These are phyloP conservation scores for Petunia hybrid DNA, from an alignment of 305 asterid species.

Conservation along the genomic window DNA sequence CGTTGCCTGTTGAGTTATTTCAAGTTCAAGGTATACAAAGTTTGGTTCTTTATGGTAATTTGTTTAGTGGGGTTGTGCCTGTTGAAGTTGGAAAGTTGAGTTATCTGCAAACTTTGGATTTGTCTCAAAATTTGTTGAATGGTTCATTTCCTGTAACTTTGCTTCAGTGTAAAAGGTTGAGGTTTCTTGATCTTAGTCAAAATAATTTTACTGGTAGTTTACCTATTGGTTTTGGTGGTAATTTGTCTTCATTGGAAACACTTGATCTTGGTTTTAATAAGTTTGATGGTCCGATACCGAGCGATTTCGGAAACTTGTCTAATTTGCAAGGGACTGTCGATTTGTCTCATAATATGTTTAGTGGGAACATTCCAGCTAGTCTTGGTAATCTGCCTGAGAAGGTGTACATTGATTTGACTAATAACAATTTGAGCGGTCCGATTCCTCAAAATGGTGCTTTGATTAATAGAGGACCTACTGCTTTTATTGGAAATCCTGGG, in stretches of 20 bases:
- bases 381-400: slow-evolving; percentile 94
- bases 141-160: slow-evolving; percentile 72
- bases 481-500: slow-evolving; percentile 83
- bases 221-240: slow-evolving; percentile 71
- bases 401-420: slow-evolving; percentile 88
- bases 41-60: slow-evolving; percentile 86
- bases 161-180: slow-evolving; percentile 64
- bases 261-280: slow-evolving; percentile 76
- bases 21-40: slow-evolving; percentile 74
- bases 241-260: slow-evolving; percentile 60
- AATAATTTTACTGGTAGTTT: slow-evolving; percentile 74
- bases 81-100: slow-evolving; percentile 70
- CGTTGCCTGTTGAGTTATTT: slow-evolving; percentile 59
- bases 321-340: slow-evolving; percentile 85
- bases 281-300: slow-evolving; percentile 70
- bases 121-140: slow-evolving; percentile 78
- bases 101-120: slow-evolving; percentile 70
- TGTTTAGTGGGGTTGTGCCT: slow-evolving; percentile 71
- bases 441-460: slow-evolving; percentile 94
- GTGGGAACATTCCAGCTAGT: slow-evolving; percentile 74
- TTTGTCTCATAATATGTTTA: slow-evolving; percentile 79
- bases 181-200: slow-evolving; percentile 61
- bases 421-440: slow-evolving; percentile 76
- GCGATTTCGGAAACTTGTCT: slow-evolving; percentile 69
- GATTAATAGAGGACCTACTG: slow-evolving; percentile 93